Base-by-base conservation (phyloP, 768 basidiomycete species). In the Galerina sulciceps region DNA sequence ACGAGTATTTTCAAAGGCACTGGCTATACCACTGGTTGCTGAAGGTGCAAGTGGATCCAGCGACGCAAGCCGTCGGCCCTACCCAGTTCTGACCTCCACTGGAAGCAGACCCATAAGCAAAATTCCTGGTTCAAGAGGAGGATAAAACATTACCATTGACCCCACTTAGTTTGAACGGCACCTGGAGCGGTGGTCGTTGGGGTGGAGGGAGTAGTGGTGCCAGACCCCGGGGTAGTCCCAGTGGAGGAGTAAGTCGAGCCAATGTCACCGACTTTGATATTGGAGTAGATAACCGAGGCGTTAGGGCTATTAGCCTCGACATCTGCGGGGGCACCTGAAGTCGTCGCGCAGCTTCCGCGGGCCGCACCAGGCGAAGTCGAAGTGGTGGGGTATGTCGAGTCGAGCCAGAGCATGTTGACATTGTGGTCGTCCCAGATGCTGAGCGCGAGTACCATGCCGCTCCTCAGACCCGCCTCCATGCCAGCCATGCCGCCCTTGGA, bases 221-320 rank as follows among this genome's bases (percentile, higher is more conserved):
- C n/a, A n/a, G n/a, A n/a, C n/a, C n/a, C n/a, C n/a, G 57, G 53
- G 26, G 26, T 35, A 31, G 60, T 60, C 43, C 52, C 49, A 40
- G 43, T 59, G 65, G 58, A 52, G 13, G 67, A 55, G 65, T 55
- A 82, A 53, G 82, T 83, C 26, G 79, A 76, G 58, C 43, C 20
- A 43, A 56, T 35, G 13, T 56, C 55, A 0, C 55, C 45, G 45
- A 56, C 37, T 1, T n/a, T 31, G 46, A 47, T 49, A 35, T 49
- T 56, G 8, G 55, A 56, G 45, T 17, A 38, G n/a, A 22, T 48
- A 20, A 42, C 53, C 10, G 17, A 14, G 40, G 53, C 53, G 20
- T 43, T 43, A 3, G 53, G 15, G 6, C 4, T 10, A 34, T 17
- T 48, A 3, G 46, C 23, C 36, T 47, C 20, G 34, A 49, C 9